phyloP scores from a whole-genome alignment of 164 flowering plant genomes.

The Liriodendron chinense region DNA sequence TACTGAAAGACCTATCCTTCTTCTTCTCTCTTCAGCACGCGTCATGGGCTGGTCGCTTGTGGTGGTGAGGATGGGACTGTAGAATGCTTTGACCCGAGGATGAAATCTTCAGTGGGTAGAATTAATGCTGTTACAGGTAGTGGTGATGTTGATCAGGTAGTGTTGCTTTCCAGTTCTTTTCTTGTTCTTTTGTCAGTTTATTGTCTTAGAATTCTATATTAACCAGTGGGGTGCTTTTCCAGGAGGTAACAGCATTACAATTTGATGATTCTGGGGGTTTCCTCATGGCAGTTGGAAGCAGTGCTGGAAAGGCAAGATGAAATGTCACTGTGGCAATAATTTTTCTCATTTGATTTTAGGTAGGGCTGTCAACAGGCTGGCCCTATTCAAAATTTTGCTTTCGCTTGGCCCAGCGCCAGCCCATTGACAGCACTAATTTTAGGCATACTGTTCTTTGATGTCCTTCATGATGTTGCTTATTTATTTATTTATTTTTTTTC shows the following conservation, averaged over 20 bases:
- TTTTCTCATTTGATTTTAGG: background rate
- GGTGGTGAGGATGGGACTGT: conserved; percentile 98
- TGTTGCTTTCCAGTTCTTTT: background rate
- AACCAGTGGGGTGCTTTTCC: conserved; percentile 10
- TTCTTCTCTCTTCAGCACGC: conserved; percentile 39
- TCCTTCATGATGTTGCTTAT: background rate
- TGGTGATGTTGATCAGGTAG: conserved; percentile 75
- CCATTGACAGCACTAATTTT: background rate
- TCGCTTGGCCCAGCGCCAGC: background rate
- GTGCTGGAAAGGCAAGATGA: conserved; percentile 73
- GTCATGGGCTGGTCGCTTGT: conserved; percentile 90
- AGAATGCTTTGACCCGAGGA: conserved; percentile 92
- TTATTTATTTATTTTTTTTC: no score
- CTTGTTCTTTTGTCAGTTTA: background rate
- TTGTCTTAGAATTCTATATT: background rate
- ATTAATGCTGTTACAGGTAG: conserved; percentile 59
- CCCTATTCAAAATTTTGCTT: no score
- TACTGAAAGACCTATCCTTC: background rate
- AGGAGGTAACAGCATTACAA: conserved; percentile 85
- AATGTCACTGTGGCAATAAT: background rate
- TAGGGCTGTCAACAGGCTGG: background rate
- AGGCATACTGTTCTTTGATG: background rate
- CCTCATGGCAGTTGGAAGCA: conserved; percentile 84
- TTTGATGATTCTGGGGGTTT: conserved; percentile 56
- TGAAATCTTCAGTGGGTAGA: conserved; percentile 78